Evolutionary conservation across 352 stramenopile species (phyloP).

Genomic region (Globisporangium spinosum): DNA sequence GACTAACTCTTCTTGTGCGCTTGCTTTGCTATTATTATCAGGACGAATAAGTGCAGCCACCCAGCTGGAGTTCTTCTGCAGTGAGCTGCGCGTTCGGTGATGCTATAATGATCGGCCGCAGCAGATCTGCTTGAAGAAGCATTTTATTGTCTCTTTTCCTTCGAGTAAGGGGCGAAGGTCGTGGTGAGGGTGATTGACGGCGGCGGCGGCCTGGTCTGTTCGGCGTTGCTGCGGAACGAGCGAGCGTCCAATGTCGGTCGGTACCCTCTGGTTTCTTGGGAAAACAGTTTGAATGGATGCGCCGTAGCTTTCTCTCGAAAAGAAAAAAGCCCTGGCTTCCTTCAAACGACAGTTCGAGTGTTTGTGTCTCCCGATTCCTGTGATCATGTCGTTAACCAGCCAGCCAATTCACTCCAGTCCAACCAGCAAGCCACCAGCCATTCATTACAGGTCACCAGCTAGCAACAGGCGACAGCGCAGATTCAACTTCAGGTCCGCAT

Average conservation of each 20-base stretch:
- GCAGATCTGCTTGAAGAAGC: constrained; percentile 3
- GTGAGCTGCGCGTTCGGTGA: constrained; percentile 4
- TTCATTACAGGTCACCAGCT: background rate
- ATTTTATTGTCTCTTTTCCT: constrained; percentile 8
- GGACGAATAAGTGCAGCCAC: constrained; percentile 19
- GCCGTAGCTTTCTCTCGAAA: constrained; percentile 6
- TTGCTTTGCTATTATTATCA: constrained; percentile 10
- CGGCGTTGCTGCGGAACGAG: background rate
- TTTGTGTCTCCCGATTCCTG: constrained; percentile 7
- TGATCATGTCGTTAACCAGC: constrained; percentile 4
- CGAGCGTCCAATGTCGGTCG: constrained; percentile 5
- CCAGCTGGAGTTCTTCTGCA: constrained; percentile 1
- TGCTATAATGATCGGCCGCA: background rate
- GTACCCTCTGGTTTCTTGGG: constrained; percentile 19
- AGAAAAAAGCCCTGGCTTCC: constrained; percentile 7
- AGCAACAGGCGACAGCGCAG: background rate
- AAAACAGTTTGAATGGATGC: constrained; percentile 2
- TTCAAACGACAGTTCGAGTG: constrained; percentile 8
- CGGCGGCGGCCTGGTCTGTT: background rate
- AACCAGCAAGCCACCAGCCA: background rate
- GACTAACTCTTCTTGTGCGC: background rate
- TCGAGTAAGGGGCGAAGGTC: constrained; percentile 12
- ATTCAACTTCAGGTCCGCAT: background rate
- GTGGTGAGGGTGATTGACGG: constrained; percentile 9
- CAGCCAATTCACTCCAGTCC: background rate